Percentiles rank a stretch among this genome's conserved stretches.
These are phyloP conservation scores for Hypoxylon sp. DNA, from an alignment of 2,329 filamentous ascomycete genomes.

Conservation along the genomic window DNA sequence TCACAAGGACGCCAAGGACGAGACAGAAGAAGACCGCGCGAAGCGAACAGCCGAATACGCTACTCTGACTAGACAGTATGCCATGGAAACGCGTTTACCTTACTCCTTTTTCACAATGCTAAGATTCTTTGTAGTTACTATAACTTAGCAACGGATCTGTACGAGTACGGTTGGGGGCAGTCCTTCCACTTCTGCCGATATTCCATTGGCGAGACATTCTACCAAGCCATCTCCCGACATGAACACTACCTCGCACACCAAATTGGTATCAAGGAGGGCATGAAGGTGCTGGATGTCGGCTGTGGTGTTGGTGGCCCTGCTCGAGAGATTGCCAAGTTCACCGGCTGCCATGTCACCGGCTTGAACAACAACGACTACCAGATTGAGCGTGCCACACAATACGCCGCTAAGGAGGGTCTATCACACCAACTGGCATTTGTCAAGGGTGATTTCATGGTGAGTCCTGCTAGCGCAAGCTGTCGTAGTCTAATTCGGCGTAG, in stretches of 20 bases:
- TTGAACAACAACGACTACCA: constrained; percentile 99
- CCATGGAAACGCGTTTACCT: background rate
- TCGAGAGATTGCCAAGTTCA: constrained; percentile 96
- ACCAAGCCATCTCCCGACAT: constrained; percentile 92
- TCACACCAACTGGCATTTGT: constrained; percentile 84
- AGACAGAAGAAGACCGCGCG: constrained; percentile 86
- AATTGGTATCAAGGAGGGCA: constrained; percentile 86
- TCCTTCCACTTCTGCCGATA: constrained; percentile 99
- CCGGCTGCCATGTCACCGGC: constrained; percentile 87
- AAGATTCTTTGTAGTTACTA: constrained; percentile 75
- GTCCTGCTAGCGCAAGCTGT: constrained; percentile 22
- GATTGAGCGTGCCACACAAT: constrained; percentile 90
- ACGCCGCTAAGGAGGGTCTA: constrained; percentile 85
- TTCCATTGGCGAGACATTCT: constrained; percentile 85
- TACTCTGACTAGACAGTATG: constrained; percentile 40
- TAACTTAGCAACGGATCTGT: constrained; percentile 94
- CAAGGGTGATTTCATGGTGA: constrained; percentile 95
- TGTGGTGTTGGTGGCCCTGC: constrained; percentile 97
- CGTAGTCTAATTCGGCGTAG: background rate
- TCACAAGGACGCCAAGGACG: constrained; percentile 80
- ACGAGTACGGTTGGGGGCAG: constrained; percentile 97
- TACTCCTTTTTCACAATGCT: constrained; percentile 2
- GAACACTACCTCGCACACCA: constrained; percentile 96
- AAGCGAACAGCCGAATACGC: constrained; percentile 61
- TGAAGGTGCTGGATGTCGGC: constrained; percentile 94